Conservation (phyloP, 495 filamentous ascomycete species). For the Margaritispora aquatica region DNA sequence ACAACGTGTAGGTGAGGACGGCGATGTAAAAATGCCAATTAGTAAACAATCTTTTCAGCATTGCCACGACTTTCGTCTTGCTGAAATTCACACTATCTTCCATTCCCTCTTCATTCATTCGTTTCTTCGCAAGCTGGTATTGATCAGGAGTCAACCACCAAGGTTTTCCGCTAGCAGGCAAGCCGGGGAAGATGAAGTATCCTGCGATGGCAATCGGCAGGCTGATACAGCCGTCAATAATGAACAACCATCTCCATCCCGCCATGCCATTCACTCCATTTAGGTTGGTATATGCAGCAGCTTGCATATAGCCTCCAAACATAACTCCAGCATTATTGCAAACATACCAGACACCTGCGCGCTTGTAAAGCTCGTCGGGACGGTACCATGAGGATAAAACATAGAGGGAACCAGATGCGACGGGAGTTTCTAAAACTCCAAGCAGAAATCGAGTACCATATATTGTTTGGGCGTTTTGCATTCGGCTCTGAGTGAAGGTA, state of each 20-base stretch:
- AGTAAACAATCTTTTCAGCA: slow-evolving; percentile 6
- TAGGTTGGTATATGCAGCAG: slow-evolving; percentile 39
- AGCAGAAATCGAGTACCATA: slow-evolving; percentile 43
- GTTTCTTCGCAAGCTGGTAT: slow-evolving; percentile 1
- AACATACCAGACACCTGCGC: slow-evolving; percentile 27
- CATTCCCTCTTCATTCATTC: slow-evolving; percentile 1
- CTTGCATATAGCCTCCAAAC: slow-evolving; percentile 49
- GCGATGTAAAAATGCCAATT: slow-evolving; percentile 16
- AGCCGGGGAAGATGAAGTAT: slow-evolving; percentile 38
- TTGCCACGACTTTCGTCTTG: slow-evolving; percentile 3
- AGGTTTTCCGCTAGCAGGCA: slow-evolving; percentile 37
- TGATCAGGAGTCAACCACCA: slow-evolving; percentile 29
- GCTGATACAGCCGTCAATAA: slow-evolving; percentile 38
- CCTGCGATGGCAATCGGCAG: slow-evolving; percentile 40
- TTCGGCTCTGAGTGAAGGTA: slow-evolving; percentile 43
- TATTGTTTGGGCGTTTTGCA: slow-evolving; percentile 41
- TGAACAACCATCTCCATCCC: slow-evolving; percentile 42
- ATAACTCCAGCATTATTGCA: slow-evolving; percentile 28
- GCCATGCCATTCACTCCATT: slow-evolving; percentile 40
- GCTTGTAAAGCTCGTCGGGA: slow-evolving; percentile 28
- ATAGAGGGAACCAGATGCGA: slow-evolving; percentile 37
- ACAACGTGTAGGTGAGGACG: slow-evolving; percentile 11
- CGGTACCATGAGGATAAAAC: slow-evolving; percentile 24
- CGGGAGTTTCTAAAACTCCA: slow-evolving; percentile 25
- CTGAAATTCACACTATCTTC: slow-evolving; percentile 8